Conservation (phyloP, 805 yeast species). For the Dipodascopsis tothii region DNA sequence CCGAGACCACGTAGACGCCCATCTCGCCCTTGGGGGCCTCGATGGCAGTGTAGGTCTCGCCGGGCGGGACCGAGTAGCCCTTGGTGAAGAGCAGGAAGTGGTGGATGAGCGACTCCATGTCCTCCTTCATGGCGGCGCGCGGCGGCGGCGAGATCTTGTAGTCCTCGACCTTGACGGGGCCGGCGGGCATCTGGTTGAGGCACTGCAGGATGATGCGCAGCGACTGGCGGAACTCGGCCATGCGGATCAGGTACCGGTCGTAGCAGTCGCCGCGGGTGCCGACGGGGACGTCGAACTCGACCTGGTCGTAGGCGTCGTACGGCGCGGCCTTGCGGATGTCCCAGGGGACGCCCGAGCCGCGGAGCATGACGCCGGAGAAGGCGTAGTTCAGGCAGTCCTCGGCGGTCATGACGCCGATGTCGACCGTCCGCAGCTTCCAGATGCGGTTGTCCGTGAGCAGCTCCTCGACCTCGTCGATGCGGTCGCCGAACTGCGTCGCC, state of each 20-base stretch:
- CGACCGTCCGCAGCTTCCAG: constrained; percentile 81
- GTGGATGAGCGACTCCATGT: constrained; percentile 87
- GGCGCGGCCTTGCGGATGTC: constrained; percentile 83
- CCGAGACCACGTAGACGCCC: constrained; percentile 84
- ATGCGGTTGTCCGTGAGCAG: constrained; percentile 83
- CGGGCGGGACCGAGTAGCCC: constrained; percentile 82
- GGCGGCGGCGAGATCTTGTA: constrained; percentile 80
- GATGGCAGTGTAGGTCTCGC: constrained; percentile 84
- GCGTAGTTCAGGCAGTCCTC: constrained; percentile 80
- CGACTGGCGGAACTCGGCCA: constrained; percentile 89
- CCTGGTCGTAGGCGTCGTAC: constrained; percentile 79
- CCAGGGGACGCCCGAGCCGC: constrained; percentile 84
- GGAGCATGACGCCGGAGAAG: constrained; percentile 78
- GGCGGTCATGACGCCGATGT: constrained; percentile 72
- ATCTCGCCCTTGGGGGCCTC: constrained; percentile 95
- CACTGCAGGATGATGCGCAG: constrained; percentile 84
- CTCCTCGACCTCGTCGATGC: constrained; percentile 86
- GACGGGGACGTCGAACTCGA: constrained; percentile 81
- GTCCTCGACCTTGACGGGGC: constrained; percentile 86
- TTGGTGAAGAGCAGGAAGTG: constrained; percentile 82
- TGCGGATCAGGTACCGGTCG: constrained; percentile 79
- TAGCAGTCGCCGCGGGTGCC: constrained; percentile 86
- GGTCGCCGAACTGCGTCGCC: constrained; percentile 93
- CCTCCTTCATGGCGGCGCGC: constrained; percentile 74
- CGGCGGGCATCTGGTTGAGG: constrained; percentile 84